Evolutionary conservation across 75 land plant genomes (phyloP), one percentile per base, ranked within the genome.

Genomic region (Pseudotsuga menziesii): DNA sequence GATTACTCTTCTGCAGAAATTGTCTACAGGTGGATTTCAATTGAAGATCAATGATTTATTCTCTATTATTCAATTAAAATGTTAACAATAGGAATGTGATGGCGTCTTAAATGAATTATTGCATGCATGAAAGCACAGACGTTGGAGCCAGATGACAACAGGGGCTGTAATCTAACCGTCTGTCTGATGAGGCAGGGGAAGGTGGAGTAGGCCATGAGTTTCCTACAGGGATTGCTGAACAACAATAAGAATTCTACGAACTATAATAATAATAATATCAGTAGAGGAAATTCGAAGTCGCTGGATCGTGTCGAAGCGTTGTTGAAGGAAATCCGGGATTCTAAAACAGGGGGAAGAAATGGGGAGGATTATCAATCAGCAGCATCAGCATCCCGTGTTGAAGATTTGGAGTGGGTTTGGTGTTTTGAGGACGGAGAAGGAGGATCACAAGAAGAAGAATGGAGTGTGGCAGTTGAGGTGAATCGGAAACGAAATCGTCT

Each of bases 1-100:
- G 91, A 93, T 61, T 85, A 73, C 55, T 22, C 61, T 39, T 86
- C 86, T 9, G 87, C 87, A 27, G 87, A 85, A 17, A 71, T 84
- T 2, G 87, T 85, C 4, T 85, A 83, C 78, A 85, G 86, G 86
- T 48, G 12, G 12, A 48, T 48, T 48, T 9, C 54, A 48, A 48
- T 48, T 48, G 54, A 48, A 48, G 54, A 44, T 44, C 9, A 44
- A 44, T 7, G 9, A 9, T 48, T 48, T 12, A 48, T 11, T 48
- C 9, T 48, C 54, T 48, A 9, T 48, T 48, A 48, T 48, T 48
- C 54, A 48, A 9, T 48, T 48, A 48, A 1, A 48, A 48, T 48
- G 54, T 48, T 48, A 48, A 12, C 9, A 48, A 48, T 48, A 48
- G 2, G 1, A 48, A 48, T 48, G 9, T 9, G 9, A 11, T 48